Base-by-base conservation (phyloP, 169 alveolate species). In the Ichthyophthirius multifiliis region DNA sequence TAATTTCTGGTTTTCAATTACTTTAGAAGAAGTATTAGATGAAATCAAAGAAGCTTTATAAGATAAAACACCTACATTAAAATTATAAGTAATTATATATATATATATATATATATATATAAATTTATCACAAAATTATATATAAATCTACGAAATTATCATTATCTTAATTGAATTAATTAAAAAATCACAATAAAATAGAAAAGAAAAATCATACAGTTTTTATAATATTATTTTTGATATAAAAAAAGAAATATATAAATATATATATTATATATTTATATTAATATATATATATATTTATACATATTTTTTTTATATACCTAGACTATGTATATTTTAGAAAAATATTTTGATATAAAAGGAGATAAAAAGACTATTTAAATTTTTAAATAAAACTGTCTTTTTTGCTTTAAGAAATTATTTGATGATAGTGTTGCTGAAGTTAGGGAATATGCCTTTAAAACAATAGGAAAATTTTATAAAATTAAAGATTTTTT, bases 1-100 rank as follows among this genome's bases (percentile, higher is more conserved):
- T 31, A 55, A 71, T 15, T 73, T 81, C 10, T 76, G 62, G 71
- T 81, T 71, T 62, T 48, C 39, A 35, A 46, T 81, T n/a, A 18
- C 32, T 23, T 43, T 73, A 0, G 86, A 81, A 67, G 86, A 81
- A 27, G 86, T 81, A 39, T 39, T 46, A 12, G 86, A 81, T 27
- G 82, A 81, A 32, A 16, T 81, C 27, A 81, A 81, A 71, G 86
- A 81, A 71, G 86, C 71, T 43, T 13, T 81, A 13, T 47, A 30
- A 3, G 86, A 81, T 20, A 81, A 81, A 34, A 74, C 76, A 31
- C 86, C 86, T 41, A 27, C 71, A 35, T 48, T 81, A 75, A 71
- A 67, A 55, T 63, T 73, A 9, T 41, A 67, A 67, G 39, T 44
- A 20, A n/a, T n/a, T n/a, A n/a, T n/a, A n/a, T n/a, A n/a, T n/a